Conservation (phyloP, 305 asterid species). For the Fraxinus latifolia region DNA sequence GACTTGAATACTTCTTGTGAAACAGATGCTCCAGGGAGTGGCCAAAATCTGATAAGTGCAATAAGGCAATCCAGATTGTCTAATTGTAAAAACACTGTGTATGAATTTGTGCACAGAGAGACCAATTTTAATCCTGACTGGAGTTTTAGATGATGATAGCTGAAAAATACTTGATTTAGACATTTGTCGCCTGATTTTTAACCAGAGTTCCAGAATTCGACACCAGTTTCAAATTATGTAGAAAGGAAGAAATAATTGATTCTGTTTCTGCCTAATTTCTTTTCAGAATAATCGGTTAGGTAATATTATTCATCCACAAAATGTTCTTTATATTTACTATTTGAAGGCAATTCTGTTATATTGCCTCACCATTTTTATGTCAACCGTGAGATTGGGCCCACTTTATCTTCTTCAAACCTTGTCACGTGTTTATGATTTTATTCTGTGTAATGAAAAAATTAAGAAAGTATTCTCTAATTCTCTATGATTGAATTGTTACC, state of each 20-base stretch:
- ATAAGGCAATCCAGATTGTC: neutral
- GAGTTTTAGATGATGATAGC: neutral
- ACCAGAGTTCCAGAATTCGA: neutral
- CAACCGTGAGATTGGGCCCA: neutral
- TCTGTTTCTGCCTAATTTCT: neutral
- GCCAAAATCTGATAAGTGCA: neutral
- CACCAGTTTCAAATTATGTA: neutral
- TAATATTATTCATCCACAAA: too few species aligned
- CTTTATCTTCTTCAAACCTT: neutral
- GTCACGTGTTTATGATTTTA: neutral
- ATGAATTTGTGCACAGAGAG: neutral
- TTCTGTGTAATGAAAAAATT: neutral
- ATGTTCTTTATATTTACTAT: neutral
- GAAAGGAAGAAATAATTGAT: neutral
- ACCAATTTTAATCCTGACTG: neutral
- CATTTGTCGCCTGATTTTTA: neutral
- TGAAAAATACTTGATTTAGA: neutral
- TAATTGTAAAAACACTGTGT: neutral
- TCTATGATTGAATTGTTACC: conserved; percentile 7
- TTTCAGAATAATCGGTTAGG: neutral
- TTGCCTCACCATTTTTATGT: neutral
- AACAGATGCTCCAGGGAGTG: neutral
- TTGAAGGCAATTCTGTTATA: neutral
- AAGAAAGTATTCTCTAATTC: neutral
- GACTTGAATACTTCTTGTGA: neutral